phyloP scores from a whole-genome alignment of 1,284 basidiomycete genomes.

The Fomitiporia mediterranea region DNA sequence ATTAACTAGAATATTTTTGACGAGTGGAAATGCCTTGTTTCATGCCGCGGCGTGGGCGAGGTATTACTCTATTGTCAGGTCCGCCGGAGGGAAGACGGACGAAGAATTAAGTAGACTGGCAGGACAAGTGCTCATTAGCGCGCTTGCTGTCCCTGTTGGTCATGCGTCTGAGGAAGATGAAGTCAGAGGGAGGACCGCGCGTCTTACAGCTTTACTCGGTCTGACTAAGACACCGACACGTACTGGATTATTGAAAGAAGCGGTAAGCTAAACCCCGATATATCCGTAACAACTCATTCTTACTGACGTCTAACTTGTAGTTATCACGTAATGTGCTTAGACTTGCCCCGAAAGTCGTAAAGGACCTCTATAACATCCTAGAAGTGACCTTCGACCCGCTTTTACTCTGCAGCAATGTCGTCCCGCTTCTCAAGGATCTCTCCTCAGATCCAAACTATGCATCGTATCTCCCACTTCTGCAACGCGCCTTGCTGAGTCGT shows the following conservation, averaged over 20 bases:
- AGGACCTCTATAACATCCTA: constrained; percentile 85
- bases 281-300: neutral
- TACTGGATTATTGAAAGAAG: constrained; percentile 79
- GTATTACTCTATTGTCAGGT: constrained; percentile 69
- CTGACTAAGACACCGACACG: constrained; percentile 86
- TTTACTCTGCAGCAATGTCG: constrained; percentile 78
- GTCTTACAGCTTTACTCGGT: constrained; percentile 85
- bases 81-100: constrained; percentile 65
- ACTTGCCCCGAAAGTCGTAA: constrained; percentile 72
- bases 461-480: constrained; percentile 86
- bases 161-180: constrained; percentile 66
- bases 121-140: constrained; percentile 89
- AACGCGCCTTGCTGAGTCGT: constrained; percentile 89
- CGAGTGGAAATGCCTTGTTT: constrained; percentile 91
- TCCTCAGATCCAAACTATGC: constrained; percentile 45
- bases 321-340: constrained; percentile 84
- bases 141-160: constrained; percentile 91
- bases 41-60: constrained; percentile 96
- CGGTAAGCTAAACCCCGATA: too few species aligned
- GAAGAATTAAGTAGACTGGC: constrained; percentile 83
- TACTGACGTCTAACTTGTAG: constrained; percentile 31
- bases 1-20: constrained; percentile 92
- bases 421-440: constrained; percentile 75
- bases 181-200: constrained; percentile 68
- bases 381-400: constrained; percentile 96